Evolutionary conservation across 2,329 filamentous ascomycete genomes (phyloP).

Genomic region (Nothopassalora personata): DNA sequence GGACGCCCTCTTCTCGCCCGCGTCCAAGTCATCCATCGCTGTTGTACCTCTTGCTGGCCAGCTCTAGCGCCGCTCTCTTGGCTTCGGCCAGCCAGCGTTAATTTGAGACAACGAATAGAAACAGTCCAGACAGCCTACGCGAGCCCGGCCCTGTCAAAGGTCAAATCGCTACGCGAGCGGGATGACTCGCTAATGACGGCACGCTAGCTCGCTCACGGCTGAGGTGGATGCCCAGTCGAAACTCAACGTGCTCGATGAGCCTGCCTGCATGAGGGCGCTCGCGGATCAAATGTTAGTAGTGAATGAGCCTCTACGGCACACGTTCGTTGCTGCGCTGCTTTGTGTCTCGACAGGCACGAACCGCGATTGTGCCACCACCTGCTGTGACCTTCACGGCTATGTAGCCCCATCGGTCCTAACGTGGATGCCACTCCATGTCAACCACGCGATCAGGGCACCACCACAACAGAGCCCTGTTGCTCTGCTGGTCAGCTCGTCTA

Average conservation of each 20-base stretch:
- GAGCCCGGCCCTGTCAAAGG: neutral
- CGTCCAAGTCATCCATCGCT: neutral
- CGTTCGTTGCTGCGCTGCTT: neutral
- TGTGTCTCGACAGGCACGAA: neutral
- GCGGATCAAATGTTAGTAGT: neutral
- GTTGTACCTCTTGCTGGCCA: neutral
- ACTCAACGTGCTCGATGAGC: neutral
- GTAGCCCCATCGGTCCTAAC: neutral
- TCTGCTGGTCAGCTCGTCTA: neutral
- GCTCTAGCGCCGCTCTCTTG: neutral
- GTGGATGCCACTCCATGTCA: neutral
- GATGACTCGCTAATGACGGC: neutral
- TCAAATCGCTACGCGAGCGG: neutral
- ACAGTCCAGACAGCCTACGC: neutral
- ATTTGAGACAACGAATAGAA: neutral
- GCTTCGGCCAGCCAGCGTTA: neutral
- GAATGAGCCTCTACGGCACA: neutral
- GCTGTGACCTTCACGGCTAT: neutral
- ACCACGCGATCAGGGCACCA: neutral
- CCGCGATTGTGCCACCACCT: neutral
- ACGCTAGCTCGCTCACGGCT: neutral
- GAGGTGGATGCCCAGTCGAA: neutral
- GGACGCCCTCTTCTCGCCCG: neutral
- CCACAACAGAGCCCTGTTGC: neutral
- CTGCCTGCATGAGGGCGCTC: neutral